These are phyloP conservation scores for Tetrahymena elliotti DNA, from an alignment of 73 alveolate genomes.

Conservation along the genomic window DNA sequence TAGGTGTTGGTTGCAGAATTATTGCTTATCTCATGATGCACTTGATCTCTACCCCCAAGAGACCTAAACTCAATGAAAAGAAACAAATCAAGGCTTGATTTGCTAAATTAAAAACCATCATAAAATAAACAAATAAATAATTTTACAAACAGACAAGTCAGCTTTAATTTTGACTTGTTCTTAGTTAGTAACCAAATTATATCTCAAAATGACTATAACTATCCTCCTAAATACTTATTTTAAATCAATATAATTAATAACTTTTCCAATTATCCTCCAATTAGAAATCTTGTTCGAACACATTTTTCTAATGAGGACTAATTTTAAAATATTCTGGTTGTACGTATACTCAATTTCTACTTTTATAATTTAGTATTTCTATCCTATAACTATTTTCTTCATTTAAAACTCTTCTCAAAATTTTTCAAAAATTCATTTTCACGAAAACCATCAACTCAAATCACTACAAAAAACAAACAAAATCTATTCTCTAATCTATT, in stretches of 20 bases:
- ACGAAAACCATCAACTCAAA: too few species aligned
- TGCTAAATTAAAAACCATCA: background rate
- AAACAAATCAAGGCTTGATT: background rate
- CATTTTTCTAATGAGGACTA: background rate
- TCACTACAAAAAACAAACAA: too few species aligned
- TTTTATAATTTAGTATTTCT: background rate
- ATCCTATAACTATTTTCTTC: background rate
- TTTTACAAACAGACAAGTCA: too few species aligned
- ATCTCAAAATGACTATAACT: background rate
- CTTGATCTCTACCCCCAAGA: conserved; percentile 23
- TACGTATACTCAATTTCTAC: background rate
- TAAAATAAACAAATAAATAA: background rate
- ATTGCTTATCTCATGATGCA: conserved; percentile 20
- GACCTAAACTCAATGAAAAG: conserved; percentile 15
- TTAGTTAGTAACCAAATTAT: too few species aligned
- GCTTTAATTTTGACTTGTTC: too few species aligned
- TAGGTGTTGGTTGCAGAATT: conserved; percentile 19
- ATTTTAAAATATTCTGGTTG: background rate
- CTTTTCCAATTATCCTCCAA: background rate
- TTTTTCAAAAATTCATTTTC: too few species aligned
- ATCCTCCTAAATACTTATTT: background rate
- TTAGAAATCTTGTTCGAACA: background rate
- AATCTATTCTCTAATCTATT: too few species aligned
- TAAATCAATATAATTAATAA: background rate
- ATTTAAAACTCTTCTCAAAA: too few species aligned